phyloP scores from a whole-genome alignment of 257 asterid genomes.

The Ehretia macrophylla region DNA sequence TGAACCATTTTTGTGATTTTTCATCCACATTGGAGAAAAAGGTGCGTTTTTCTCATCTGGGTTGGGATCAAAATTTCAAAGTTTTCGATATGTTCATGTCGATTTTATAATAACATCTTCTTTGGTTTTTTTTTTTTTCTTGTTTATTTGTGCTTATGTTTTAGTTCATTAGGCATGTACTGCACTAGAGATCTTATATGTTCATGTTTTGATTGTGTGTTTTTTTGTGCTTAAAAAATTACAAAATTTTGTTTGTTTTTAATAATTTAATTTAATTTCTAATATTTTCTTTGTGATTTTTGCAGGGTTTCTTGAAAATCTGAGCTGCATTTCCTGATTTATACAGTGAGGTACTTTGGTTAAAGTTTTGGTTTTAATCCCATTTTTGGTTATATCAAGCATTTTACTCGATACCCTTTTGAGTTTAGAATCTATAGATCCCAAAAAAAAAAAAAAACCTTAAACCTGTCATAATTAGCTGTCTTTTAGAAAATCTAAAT shows the following conservation, averaged over 20 bases:
- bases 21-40: not conserved
- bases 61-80: not conserved
- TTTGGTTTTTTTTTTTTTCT: not conserved
- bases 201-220: not conserved
- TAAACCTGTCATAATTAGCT: too few species aligned
- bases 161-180: not conserved
- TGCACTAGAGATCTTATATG: not conserved
- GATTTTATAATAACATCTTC: not conserved
- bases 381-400: not conserved
- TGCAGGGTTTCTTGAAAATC: conserved; percentile 20
- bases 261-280: not conserved
- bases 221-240: not conserved
- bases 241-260: not conserved
- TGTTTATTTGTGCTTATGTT: not conserved
- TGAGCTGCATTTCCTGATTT: conserved; percentile 23
- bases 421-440: conserved; percentile 6
- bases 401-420: conserved; percentile 6
- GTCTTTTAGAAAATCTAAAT: conserved; percentile 2
- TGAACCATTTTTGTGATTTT: not conserved
- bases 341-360: conserved; percentile 5
- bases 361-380: conserved; percentile 6
- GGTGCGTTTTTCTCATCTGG: not conserved
- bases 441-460: not conserved
- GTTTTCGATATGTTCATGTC: not conserved
- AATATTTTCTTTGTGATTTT: conserved; percentile 15